A percentile compares a stretch with the other conserved stretches of the same genome.
Conservation (phyloP, 2,329 filamentous ascomycete genomes). For the Epichloe typhina region DNA sequence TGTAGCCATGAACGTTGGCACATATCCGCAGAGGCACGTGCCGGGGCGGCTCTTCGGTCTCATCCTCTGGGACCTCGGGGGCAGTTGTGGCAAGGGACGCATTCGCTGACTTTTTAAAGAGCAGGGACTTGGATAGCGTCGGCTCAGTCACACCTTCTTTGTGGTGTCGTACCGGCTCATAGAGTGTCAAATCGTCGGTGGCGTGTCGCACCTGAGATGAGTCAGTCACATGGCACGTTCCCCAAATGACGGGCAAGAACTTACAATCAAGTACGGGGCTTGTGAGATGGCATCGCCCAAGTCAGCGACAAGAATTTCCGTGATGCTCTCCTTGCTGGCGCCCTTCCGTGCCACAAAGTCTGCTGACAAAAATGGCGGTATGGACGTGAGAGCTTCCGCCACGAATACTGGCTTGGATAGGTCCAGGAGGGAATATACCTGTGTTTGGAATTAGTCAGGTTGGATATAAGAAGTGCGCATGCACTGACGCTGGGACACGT, state of each 20-base stretch:
- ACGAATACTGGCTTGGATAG: constrained; percentile 58
- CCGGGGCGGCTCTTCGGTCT: constrained; percentile 31
- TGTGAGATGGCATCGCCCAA: constrained; percentile 62
- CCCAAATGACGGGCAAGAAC: constrained; percentile 13
- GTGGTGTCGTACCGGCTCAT: constrained; percentile 57
- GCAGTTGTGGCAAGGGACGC: constrained; percentile 48
- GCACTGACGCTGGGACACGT: constrained; percentile 20
- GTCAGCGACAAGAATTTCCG: constrained; percentile 72
- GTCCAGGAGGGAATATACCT: constrained; percentile 68
- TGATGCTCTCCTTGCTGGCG: constrained; percentile 57
- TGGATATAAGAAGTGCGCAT: background rate
- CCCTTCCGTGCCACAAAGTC: constrained; percentile 59
- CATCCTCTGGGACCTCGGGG: constrained; percentile 34
- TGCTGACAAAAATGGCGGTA: constrained; percentile 61
- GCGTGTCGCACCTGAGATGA: constrained; percentile 49
- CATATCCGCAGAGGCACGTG: constrained; percentile 44
- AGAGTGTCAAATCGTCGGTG: constrained; percentile 74
- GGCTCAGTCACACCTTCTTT: constrained; percentile 20
- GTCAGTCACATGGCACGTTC: no score
- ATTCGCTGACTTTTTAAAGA: constrained; percentile 66
- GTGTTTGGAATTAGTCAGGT: background rate
- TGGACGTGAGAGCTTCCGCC: constrained; percentile 62
- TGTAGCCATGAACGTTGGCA: constrained; percentile 60
- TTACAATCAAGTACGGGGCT: constrained; percentile 70
- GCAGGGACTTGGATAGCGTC: constrained; percentile 42